Conservation (phyloP, 2,329 filamentous ascomycete species). For the Calycina marina region DNA sequence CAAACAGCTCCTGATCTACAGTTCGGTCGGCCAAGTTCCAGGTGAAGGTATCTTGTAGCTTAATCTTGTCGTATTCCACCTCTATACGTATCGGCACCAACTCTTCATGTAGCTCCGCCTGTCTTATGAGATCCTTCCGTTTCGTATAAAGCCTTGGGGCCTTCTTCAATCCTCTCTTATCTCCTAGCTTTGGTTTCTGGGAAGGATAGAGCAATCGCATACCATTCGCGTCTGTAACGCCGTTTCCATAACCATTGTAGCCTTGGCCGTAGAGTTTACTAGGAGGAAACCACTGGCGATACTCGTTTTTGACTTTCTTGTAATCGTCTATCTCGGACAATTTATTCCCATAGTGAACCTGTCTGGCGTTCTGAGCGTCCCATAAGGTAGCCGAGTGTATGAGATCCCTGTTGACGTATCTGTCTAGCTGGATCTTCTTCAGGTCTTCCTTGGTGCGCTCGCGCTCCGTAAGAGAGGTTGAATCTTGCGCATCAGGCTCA, state of each 20-base stretch:
- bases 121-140: slow-evolving; percentile 66
- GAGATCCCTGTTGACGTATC: slow-evolving; percentile 51
- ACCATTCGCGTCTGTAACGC: slow-evolving; percentile 58
- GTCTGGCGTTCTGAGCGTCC: slow-evolving; percentile 33
- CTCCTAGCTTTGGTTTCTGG: slow-evolving; percentile 62
- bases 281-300: slow-evolving; percentile 39
- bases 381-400: slow-evolving; percentile 39
- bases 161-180: slow-evolving; percentile 58
- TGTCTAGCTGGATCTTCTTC: slow-evolving; percentile 39
- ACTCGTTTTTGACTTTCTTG: slow-evolving; percentile 40
- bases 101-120: slow-evolving; percentile 84
- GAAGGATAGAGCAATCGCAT: slow-evolving; percentile 61
- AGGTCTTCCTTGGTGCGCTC: slow-evolving; percentile 18
- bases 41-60: slow-evolving; percentile 91
- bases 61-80: slow-evolving; percentile 90
- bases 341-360: slow-evolving; percentile 45
- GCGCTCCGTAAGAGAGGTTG: slow-evolving; percentile 16
- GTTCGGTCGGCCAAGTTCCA: slow-evolving; percentile 95
- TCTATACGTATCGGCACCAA: slow-evolving; percentile 83
- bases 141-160: slow-evolving; percentile 59
- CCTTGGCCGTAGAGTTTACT: slow-evolving; percentile 53
- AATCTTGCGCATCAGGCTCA: slow-evolving; percentile 8
- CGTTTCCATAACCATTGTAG: slow-evolving; percentile 82
- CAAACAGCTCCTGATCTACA: slow-evolving; percentile 66
- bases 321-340: slow-evolving; percentile 58